Percentiles rank a stretch among this genome's conserved stretches.
phyloP scores from a whole-genome alignment of 225 moss, liverwort and hornwort species.

The Pseudoscleropodium purum region DNA sequence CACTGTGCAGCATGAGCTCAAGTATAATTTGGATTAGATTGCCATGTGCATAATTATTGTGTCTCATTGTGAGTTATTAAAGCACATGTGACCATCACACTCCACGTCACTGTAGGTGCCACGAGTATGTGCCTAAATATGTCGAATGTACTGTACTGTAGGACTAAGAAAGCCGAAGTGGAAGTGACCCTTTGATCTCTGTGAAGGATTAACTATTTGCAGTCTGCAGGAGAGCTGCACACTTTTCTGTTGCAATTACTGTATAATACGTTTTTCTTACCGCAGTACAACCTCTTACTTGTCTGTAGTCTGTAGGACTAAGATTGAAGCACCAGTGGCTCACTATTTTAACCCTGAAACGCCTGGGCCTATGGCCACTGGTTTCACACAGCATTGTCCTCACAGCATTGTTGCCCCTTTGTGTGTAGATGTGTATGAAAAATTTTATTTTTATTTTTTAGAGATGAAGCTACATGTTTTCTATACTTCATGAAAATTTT shows the following conservation, averaged over 20 bases:
- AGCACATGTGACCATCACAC: not conserved
- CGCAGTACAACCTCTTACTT: no score
- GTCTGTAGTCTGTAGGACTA: no score
- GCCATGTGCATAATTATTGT: not conserved
- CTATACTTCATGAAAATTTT: no score
- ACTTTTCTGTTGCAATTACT: not conserved
- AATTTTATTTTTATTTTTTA: no score
- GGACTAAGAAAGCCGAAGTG: not conserved
- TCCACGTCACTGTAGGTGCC: not conserved
- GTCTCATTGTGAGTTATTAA: not conserved
- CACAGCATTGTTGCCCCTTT: no score
- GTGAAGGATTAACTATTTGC: not conserved
- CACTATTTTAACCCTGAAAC: no score
- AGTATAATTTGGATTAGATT: no score
- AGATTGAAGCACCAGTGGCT: no score
- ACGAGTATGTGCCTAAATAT: not conserved
- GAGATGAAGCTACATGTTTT: no score
- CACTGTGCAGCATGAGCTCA: not conserved
- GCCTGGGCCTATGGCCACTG: no score
- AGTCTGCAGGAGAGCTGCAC: not conserved
- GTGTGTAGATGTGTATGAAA: no score
- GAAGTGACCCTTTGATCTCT: not conserved
- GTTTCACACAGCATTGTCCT: no score
- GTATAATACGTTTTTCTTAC: not conserved
- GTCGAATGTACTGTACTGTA: not conserved